phyloP scores from a whole-genome alignment of 495 filamentous ascomycete genomes.

The Rhypophila decipiens region DNA sequence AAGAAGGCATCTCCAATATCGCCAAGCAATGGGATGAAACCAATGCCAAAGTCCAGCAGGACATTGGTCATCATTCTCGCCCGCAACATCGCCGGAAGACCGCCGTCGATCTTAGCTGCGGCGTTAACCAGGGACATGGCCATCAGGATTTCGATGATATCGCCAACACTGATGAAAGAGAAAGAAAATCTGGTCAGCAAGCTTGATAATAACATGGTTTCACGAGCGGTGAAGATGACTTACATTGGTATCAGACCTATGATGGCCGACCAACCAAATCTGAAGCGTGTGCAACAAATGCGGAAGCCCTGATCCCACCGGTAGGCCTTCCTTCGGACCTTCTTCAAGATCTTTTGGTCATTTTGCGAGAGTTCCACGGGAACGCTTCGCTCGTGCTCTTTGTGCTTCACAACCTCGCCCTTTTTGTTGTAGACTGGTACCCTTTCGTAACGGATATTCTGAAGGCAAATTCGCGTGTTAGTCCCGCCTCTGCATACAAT shows the following conservation, averaged over 20 bases:
- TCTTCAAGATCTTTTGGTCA: constrained; percentile 71
- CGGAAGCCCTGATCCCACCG: constrained; percentile 65
- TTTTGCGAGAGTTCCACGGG: constrained; percentile 69
- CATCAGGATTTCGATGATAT: constrained; percentile 63
- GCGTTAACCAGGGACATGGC: constrained; percentile 62
- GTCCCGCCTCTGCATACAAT: no score
- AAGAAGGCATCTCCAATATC: constrained; percentile 65
- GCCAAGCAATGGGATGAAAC: constrained; percentile 78
- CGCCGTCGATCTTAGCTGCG: constrained; percentile 63
- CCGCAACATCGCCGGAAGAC: constrained; percentile 50
- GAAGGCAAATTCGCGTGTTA: no score
- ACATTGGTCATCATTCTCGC: constrained; percentile 74
- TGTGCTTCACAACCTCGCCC: constrained; percentile 49
- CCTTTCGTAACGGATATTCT: constrained; percentile 70
- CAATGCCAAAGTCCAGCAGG: constrained; percentile 69
- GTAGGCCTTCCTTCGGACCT: constrained; percentile 76
- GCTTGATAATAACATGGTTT: no score
- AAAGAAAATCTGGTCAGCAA: no score
- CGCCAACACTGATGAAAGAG: constrained; percentile 55
- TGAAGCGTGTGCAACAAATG: constrained; percentile 66
- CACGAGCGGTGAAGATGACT: no score
- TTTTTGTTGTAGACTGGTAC: constrained; percentile 62
- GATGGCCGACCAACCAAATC: constrained; percentile 76
- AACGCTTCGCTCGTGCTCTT: constrained; percentile 61
- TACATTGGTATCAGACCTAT: constrained; percentile 76